Base-by-base conservation (phyloP, 2,329 filamentous ascomycete genomes). In the Aphanoascus verrucosus region DNA sequence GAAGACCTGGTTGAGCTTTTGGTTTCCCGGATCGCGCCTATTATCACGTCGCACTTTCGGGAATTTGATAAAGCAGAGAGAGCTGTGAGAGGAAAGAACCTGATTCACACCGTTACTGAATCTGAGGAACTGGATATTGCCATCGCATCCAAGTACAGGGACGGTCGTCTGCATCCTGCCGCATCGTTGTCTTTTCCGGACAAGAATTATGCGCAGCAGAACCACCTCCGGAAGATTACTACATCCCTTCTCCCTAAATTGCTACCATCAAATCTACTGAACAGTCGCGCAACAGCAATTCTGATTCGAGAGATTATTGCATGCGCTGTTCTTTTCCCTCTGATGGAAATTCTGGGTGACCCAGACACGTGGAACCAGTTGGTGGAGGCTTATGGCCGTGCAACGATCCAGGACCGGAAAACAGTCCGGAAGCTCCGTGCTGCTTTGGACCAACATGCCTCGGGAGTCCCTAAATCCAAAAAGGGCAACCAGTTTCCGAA, bases 341-440 rank as follows among this genome's bases (percentile, higher is more conserved):
- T 94, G 19, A 77, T 96, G 65, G 82, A 85, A 62, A 74, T 89
- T 57, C 74, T 98, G 15, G 81, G 87, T 4, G 91, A 98, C 61
- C 90, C 94, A 1, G 94, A 98, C 71, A 94, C 86, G 7, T 98
- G 91, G 91, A 97, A 98, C 63, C 90, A 96, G 67, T 70, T 95
- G 56, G 88, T 97, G 77, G 91, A 97, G 69, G 90, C 84, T 53
- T 88, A 85, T 69, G 83, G 89, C 15, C 83, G 87, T 48, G 85
- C 85, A 23, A 85, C 94, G 74, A 77, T 98, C 41, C 93, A 97
- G 68, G 94, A 98, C 67, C 82, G 94, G 37, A 97, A 94, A 58
- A 96, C 90, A 0, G 91, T 98, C 38, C 84, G 87, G 54, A 94
- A 89, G 67, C 79, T 98, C 52, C 83, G 93, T 53, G 91, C 89